Percentiles rank a stretch among this genome's conserved stretches.
phyloP scores from a whole-genome alignment of 116 monocot species.

The Thalassia testudinum region DNA sequence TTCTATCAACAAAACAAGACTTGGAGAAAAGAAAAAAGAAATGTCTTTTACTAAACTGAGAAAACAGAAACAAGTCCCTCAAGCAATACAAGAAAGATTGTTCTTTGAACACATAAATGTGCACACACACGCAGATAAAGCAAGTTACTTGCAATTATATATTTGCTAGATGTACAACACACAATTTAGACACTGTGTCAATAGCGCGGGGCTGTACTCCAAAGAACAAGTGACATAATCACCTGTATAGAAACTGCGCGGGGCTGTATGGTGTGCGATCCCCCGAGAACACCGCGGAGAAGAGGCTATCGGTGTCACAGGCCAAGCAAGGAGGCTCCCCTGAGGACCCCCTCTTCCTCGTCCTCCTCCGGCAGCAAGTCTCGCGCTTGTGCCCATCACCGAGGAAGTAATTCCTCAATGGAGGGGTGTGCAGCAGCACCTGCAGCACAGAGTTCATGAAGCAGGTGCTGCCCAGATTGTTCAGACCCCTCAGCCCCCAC shows the following conservation, averaged over 20 bases:
- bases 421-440: conserved; percentile 47
- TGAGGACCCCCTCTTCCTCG: conserved; percentile 13
- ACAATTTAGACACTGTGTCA: too few species aligned
- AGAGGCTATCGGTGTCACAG: conserved; percentile 39
- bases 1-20: too few species aligned
- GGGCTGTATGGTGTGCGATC: conserved; percentile 53
- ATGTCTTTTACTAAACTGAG: too few species aligned
- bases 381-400: conserved; percentile 22
- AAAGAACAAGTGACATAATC: too few species aligned
- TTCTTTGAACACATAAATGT: too few species aligned
- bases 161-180: too few species aligned
- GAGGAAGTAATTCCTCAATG: conserved; percentile 33
- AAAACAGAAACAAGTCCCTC: too few species aligned
- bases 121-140: too few species aligned
- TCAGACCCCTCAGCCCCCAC: conserved; percentile 43
- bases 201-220: too few species aligned
- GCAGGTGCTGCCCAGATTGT: conserved; percentile 58
- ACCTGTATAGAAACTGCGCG: conserved; percentile 63
- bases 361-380: conserved; percentile 27
- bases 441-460: conserved; percentile 65
- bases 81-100: too few species aligned
- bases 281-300: conserved; percentile 42
- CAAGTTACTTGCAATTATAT: too few species aligned
- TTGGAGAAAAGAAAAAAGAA: too few species aligned
- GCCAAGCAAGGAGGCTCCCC: conserved; percentile 31